A percentile compares a stretch with the other conserved stretches of the same genome.
These are phyloP conservation scores for Aethionema arabicum DNA, from an alignment of 345 rosid species.

Conservation along the genomic window DNA sequence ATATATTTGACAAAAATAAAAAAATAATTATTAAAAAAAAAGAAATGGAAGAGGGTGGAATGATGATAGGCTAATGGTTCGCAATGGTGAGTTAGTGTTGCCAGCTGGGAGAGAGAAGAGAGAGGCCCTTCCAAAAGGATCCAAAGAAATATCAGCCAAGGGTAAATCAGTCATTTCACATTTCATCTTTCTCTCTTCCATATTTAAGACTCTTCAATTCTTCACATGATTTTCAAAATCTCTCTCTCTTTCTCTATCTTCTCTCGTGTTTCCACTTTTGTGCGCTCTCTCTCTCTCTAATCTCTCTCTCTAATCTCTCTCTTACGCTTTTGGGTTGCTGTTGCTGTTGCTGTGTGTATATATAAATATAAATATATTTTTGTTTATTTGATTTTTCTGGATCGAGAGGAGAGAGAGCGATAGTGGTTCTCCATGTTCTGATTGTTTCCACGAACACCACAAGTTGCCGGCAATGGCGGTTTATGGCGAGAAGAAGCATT, in stretches of 20 bases:
- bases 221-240: slow-evolving; percentile 26
- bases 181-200: slow-evolving; percentile 26
- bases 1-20: not conserved
- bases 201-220: slow-evolving; percentile 40
- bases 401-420: slow-evolving; percentile 22
- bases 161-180: slow-evolving; percentile 25
- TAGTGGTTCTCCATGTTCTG: slow-evolving; percentile 17
- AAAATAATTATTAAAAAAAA: not conserved
- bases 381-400: slow-evolving; percentile 13
- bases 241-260: not conserved
- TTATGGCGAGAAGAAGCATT: slow-evolving; percentile 39
- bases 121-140: slow-evolving; percentile 3
- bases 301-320: slow-evolving; percentile 2
- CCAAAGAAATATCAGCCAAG: slow-evolving; percentile 16
- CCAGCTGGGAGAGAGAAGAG: slow-evolving; percentile 25
- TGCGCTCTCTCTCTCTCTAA: too few relatives aligned
- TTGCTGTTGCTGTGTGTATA: not conserved
- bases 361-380: not conserved
- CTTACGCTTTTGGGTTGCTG: not conserved
- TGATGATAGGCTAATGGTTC: slow-evolving; percentile 27
- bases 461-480: slow-evolving; percentile 34
- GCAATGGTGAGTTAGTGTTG: slow-evolving; percentile 30
- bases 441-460: slow-evolving; percentile 18
- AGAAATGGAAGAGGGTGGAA: slow-evolving; percentile 32
- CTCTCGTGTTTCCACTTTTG: slow-evolving; percentile 23